Percentiles rank a stretch among this genome's conserved stretches.
These are phyloP conservation scores for Solanum chilense DNA, from an alignment of 257 asterid genomes.

Conservation along the genomic window DNA sequence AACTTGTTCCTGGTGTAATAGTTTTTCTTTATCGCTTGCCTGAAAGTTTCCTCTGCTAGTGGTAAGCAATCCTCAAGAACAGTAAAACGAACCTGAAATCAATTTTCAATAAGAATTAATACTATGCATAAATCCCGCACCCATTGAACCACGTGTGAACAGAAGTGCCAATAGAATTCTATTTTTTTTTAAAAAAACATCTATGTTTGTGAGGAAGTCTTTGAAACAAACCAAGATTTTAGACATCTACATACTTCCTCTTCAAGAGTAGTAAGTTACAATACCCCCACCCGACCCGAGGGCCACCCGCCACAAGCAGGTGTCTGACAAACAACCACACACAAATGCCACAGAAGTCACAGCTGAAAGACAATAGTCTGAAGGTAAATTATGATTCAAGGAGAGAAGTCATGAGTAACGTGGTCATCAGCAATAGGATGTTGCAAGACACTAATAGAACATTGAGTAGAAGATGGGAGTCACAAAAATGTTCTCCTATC, in stretches of 20 bases:
- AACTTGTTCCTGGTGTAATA: neutral
- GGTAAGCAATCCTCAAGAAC: slow-evolving; percentile 1
- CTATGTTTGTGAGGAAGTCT: neutral
- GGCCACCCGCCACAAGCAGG: neutral
- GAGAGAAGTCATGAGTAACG: neutral
- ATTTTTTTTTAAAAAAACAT: no score
- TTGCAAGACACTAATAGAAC: neutral
- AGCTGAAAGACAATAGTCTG: neutral
- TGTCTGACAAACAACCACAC: neutral
- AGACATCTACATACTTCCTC: neutral
- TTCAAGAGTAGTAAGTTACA: neutral
- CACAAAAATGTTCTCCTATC: neutral
- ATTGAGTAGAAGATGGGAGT: neutral
- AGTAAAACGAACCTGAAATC: neutral
- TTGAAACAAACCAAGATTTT: neutral
- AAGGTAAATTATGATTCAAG: neutral
- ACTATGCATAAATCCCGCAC: neutral
- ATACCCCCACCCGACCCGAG: neutral
- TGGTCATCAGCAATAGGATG: neutral
- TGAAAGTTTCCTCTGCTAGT: neutral
- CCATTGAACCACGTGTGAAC: neutral
- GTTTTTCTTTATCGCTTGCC: neutral
- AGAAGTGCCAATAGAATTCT: neutral
- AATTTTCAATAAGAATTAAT: neutral
- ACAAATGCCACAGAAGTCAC: neutral